Evolutionary conservation across 306 rosid species (phyloP).

Genomic region (Oemleria cerasiformis): DNA sequence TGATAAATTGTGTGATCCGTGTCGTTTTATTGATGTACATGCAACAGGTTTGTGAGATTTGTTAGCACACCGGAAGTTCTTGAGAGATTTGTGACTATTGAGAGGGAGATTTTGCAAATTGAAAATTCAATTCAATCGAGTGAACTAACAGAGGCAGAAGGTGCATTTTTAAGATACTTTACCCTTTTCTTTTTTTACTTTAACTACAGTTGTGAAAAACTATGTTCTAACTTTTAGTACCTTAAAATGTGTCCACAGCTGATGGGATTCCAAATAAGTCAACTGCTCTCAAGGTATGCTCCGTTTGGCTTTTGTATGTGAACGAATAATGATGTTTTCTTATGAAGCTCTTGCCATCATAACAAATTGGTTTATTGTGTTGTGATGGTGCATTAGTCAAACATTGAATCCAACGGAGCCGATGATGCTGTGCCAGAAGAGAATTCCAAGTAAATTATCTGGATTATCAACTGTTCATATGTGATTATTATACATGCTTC

Average conservation of each 20-base stretch:
- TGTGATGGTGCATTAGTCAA: slow-evolving; percentile 41
- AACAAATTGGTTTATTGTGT: slow-evolving; percentile 24
- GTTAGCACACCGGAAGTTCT: slow-evolving; percentile 89
- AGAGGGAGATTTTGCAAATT: slow-evolving; percentile 89
- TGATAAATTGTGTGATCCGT: neutral
- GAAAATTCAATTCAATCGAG: slow-evolving; percentile 69
- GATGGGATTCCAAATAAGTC: slow-evolving; percentile 52
- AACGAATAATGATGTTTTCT: slow-evolving; percentile 10
- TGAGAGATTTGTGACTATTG: slow-evolving; percentile 92
- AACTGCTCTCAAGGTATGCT: slow-evolving; percentile 48
- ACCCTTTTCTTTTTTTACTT: slow-evolving; percentile 4
- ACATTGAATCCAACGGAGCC: slow-evolving; percentile 42
- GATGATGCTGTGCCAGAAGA: slow-evolving; percentile 59
- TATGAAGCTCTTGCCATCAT: slow-evolving; percentile 22
- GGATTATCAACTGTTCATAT: neutral
- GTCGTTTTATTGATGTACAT: slow-evolving; percentile 12
- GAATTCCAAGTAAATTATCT: slow-evolving; percentile 68
- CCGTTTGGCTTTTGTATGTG: neutral
- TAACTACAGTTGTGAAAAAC: slow-evolving; percentile 2
- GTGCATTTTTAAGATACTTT: slow-evolving; percentile 31
- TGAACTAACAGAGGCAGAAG: slow-evolving; percentile 66
- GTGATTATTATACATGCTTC: neutral
- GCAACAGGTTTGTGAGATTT: slow-evolving; percentile 84
- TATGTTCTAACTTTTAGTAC: slow-evolving; percentile 27
- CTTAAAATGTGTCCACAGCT: slow-evolving; percentile 39